These are phyloP conservation scores for Nannochloropsis granulata DNA, from an alignment of 108 stramenopile species.

Conservation along the genomic window DNA sequence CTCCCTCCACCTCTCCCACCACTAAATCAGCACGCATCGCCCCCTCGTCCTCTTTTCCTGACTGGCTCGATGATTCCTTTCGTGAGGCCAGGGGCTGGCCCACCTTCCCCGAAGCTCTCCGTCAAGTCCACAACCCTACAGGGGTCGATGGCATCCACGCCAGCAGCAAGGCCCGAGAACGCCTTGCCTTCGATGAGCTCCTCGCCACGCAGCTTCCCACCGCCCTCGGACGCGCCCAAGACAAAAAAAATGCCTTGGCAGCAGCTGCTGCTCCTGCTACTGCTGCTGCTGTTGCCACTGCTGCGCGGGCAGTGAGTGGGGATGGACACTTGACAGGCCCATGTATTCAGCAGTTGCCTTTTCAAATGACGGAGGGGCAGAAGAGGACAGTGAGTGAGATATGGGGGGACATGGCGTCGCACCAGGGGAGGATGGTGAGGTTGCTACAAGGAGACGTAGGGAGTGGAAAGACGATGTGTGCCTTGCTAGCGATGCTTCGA, in stretches of 20 bases:
- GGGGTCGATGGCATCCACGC: background rate
- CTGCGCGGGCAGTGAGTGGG: background rate
- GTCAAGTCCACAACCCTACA: background rate
- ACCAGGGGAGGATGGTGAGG: slow-evolving; percentile 11
- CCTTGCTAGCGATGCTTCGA: slow-evolving; percentile 63
- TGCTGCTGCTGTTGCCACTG: background rate
- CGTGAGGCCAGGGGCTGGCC: background rate
- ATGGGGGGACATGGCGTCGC: slow-evolving; percentile 6
- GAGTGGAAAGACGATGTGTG: slow-evolving; percentile 91
- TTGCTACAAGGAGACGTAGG: slow-evolving; percentile 70
- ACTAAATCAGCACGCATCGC: background rate
- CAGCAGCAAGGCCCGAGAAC: background rate
- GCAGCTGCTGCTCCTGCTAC: background rate
- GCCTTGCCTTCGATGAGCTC: slow-evolving; percentile 24
- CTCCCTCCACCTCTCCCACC: background rate
- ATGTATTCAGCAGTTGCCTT: slow-evolving; percentile 4
- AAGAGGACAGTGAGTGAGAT: slow-evolving; percentile 4
- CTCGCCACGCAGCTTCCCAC: slow-evolving; percentile 16
- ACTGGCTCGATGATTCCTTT: background rate
- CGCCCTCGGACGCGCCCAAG: background rate
- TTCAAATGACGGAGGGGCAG: slow-evolving; percentile 12
- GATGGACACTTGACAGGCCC: background rate
- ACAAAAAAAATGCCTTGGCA: background rate
- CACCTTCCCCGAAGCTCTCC: background rate
- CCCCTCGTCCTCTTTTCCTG: background rate